Percentiles rank a stretch among this genome's conserved stretches.
phyloP scores from a whole-genome alignment of 345 rosid genomes.

The Laguncularia racemosa region DNA sequence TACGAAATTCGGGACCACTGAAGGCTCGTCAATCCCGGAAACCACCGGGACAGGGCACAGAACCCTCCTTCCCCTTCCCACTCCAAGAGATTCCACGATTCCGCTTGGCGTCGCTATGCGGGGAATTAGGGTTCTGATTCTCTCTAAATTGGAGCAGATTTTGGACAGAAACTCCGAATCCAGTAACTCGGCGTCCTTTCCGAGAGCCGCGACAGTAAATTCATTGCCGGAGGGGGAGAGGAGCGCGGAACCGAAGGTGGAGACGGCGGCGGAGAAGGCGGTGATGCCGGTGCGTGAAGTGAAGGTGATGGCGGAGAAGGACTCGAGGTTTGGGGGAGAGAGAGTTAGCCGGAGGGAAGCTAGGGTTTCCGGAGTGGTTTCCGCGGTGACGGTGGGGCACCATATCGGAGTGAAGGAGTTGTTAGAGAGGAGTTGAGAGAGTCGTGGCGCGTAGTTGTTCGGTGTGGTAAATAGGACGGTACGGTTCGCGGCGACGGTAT shows the following conservation, averaged over 20 bases:
- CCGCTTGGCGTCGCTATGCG: conserved; percentile 32
- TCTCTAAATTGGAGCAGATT: conserved; percentile 14
- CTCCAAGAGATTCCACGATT: conserved; percentile 30
- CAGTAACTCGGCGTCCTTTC: conserved; percentile 42
- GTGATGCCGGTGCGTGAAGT: conserved; percentile 49
- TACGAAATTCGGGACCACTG: conserved; percentile 42
- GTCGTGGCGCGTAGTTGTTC: conserved; percentile 36
- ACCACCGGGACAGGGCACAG: conserved; percentile 47
- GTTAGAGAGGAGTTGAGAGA: conserved; percentile 31
- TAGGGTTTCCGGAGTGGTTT: conserved; percentile 28
- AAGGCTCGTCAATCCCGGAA: conserved; percentile 47
- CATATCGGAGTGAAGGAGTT: conserved; percentile 36
- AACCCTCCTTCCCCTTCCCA: conserved; percentile 31
- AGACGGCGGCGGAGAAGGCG: conserved; percentile 24
- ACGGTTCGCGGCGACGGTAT: conserved; percentile 14
- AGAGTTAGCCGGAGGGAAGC: conserved; percentile 23
- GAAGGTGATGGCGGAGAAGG: conserved; percentile 42
- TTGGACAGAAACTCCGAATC: conserved; percentile 20
- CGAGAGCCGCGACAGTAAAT: conserved; percentile 36
- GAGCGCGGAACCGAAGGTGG: conserved; percentile 19
- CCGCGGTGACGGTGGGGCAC: conserved; percentile 49
- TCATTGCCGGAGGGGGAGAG: conserved; percentile 17
- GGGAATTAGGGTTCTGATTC: conserved; percentile 28
- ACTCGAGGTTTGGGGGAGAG: conserved; percentile 24
- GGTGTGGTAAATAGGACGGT: conserved; percentile 52